These are phyloP conservation scores for Fagopyrum esculentum DNA, from an alignment of 148 eudicot genomes.

Conservation along the genomic window DNA sequence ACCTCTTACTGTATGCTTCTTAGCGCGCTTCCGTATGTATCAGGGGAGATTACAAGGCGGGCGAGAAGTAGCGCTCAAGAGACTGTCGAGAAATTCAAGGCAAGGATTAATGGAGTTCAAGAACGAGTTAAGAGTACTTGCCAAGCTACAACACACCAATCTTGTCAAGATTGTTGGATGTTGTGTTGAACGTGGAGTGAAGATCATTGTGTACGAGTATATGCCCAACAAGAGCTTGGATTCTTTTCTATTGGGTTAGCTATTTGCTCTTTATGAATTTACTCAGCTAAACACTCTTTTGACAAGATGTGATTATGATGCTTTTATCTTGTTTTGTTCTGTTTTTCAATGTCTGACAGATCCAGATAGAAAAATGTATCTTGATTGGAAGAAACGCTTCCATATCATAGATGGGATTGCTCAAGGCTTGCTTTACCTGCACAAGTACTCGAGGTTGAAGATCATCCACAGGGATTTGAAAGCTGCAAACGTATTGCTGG, in stretches of 20 bases:
- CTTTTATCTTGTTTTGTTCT: not conserved
- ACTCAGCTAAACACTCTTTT: not conserved
- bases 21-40: not conserved
- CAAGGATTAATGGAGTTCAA: slow-evolving; percentile 22
- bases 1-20: too few relatives aligned
- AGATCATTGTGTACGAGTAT: slow-evolving; percentile 22
- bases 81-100: slow-evolving; percentile 19
- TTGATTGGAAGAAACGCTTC: slow-evolving; percentile 21
- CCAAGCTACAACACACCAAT: slow-evolving; percentile 30
- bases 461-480: slow-evolving; percentile 65
- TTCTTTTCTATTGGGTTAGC: slow-evolving; percentile 1
- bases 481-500: slow-evolving; percentile 49
- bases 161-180: slow-evolving; percentile 25
- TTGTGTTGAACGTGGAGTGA: slow-evolving; percentile 18
- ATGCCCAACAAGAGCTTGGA: slow-evolving; percentile 27
- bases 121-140: slow-evolving; percentile 17
- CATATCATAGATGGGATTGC: slow-evolving; percentile 22
- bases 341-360: not conserved
- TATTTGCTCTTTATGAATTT: not conserved
- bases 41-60: slow-evolving; percentile 20
- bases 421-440: slow-evolving; percentile 29
- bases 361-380: not conserved
- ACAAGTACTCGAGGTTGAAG: slow-evolving; percentile 24
- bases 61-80: slow-evolving; percentile 24
- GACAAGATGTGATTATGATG: not conserved